phyloP scores from a whole-genome alignment of 331 rosid genomes.

The Phaseolus coccineus region DNA sequence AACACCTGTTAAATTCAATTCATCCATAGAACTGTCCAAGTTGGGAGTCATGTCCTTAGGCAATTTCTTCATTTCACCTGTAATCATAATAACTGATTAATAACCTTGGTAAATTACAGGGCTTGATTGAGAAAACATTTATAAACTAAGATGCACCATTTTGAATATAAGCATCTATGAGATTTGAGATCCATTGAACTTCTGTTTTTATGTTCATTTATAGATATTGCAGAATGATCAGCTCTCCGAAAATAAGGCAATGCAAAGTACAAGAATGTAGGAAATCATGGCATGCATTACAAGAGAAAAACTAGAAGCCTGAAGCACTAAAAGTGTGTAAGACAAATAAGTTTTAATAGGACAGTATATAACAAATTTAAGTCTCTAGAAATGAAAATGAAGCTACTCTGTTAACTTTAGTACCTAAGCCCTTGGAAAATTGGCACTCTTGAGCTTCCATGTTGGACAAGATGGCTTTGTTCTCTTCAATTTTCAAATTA shows the following conservation, averaged over 20 bases:
- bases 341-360: neutral
- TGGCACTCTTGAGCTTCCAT: conserved; percentile 41
- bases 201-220: conserved; percentile 27
- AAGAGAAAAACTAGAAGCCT: conserved; percentile 12
- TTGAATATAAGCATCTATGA: conserved; percentile 13
- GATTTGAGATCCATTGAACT: conserved; percentile 14
- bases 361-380: neutral
- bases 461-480: conserved; percentile 18
- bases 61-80: conserved; percentile 52
- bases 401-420: conserved; percentile 35
- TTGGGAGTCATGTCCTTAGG: conserved; percentile 32
- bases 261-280: neutral
- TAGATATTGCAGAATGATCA: conserved; percentile 27
- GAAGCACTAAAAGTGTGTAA: conserved; percentile 11
- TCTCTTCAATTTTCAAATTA: conserved; percentile 33
- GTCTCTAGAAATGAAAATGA: neutral
- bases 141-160: conserved; percentile 31
- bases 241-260: conserved; percentile 41
- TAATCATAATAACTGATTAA: conserved; percentile 7
- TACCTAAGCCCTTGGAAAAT: conserved; percentile 49
- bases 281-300: conserved; percentile 21
- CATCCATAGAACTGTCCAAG: conserved; percentile 28
- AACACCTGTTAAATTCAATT: conserved; percentile 33
- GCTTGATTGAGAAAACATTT: conserved; percentile 14
- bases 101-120: neutral